A percentile compares a stretch with the other conserved stretches of the same genome.
phyloP scores from a whole-genome alignment of 768 basidiomycete genomes.

The Strobilomyces echinocephalus region DNA sequence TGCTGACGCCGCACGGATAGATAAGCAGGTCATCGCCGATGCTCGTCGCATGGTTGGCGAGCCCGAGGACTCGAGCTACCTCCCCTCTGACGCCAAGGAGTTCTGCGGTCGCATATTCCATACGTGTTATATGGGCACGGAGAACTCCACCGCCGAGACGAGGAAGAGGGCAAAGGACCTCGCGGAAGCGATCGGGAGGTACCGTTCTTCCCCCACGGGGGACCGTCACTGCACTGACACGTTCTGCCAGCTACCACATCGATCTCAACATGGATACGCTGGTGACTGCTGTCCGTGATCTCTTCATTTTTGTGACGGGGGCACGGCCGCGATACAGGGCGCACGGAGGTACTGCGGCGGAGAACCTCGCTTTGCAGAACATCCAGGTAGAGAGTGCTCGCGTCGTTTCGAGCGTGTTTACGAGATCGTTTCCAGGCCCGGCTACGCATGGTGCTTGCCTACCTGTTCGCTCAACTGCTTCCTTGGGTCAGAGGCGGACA shows the following conservation, averaged over 20 bases:
- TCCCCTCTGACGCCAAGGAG: slow-evolving; percentile 84
- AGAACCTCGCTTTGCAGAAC: slow-evolving; percentile 96
- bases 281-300: slow-evolving; percentile 74
- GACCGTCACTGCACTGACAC: background rate
- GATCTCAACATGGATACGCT: slow-evolving; percentile 95
- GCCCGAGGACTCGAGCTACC: slow-evolving; percentile 70
- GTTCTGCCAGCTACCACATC: slow-evolving; percentile 69
- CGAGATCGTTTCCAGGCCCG: slow-evolving; percentile 57
- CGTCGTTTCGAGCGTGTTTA: background rate
- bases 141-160: slow-evolving; percentile 89
- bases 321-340: slow-evolving; percentile 70
- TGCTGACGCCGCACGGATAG: slow-evolving; percentile 32
- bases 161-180: slow-evolving; percentile 81
- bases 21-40: slow-evolving; percentile 83
- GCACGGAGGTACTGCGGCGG: slow-evolving; percentile 80
- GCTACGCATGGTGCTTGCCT: slow-evolving; percentile 89
- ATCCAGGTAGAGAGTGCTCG: slow-evolving; percentile 59
- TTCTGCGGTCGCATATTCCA: slow-evolving; percentile 88
- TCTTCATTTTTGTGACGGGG: slow-evolving; percentile 82
- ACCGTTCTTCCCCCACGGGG: slow-evolving; percentile 7
- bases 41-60: slow-evolving; percentile 88
- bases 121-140: slow-evolving; percentile 99
- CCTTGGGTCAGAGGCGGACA: slow-evolving; percentile 83
- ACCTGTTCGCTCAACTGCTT: slow-evolving; percentile 91
- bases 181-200: slow-evolving; percentile 88